Base-by-base conservation (phyloP, 2,329 filamentous ascomycete species). In the Talaromyces amestolkiae region DNA sequence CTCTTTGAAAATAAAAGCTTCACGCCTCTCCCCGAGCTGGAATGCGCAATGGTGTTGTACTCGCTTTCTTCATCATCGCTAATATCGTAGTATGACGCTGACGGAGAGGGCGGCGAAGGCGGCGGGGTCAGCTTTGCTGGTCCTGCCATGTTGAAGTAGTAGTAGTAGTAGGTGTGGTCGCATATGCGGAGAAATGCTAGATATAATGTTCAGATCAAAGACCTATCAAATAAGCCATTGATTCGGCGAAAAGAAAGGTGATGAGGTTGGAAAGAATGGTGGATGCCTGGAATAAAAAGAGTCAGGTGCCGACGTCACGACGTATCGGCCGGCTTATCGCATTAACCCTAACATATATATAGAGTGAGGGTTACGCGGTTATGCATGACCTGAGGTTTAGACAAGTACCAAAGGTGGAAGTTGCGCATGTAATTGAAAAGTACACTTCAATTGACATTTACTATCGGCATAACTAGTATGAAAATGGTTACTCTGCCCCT, bases 1-100 rank as follows among this genome's bases (percentile, higher is more conserved):
- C 93, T 97, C 82, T 99, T 99, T 22, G 93, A 94, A 73, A 91
- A 97, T 15, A 99, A 83, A 37, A 99, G 83, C 80, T 98, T 99
- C 54, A 99, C 95, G 1, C 94, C 95, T 69, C 87, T 87, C 0
- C 91, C 90, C 2, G 87, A 88, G 70, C 86, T 87, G 3, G 87
- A 86, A 74, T 96, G 91, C 4, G 92, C 90, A 73, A 99, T 92
- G 19, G 93, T 98, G 76, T 96, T 91, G 81, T 99, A 99, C 53
- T 91, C 95, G 70, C 90, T 91, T 79, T 98, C 95, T 69, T 97
- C 93, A 74, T 97, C 93, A 81, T 99, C 96, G 78, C 92, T 97
- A 84, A 98, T 84, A 74, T 94, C 94, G 83, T 97, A 97, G 83
- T 94, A 95, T 73, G 92, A 96, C 61, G 89, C 92, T 2, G 91